phyloP scores from a whole-genome alignment of 306 rosid species.

The Cucurbita pepo region DNA sequence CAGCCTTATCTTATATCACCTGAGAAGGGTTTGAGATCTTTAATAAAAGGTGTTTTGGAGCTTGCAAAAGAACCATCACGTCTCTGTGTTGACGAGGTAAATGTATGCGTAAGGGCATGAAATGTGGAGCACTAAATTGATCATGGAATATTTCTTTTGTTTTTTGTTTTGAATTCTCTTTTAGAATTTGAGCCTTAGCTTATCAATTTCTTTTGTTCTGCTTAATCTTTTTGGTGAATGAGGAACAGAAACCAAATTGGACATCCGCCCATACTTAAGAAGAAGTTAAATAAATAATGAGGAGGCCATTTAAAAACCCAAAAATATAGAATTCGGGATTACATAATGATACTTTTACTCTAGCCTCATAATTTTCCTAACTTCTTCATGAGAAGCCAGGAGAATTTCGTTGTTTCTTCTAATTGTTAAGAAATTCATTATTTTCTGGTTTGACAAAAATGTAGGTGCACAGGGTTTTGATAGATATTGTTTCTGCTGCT shows the following conservation, averaged over 20 bases:
- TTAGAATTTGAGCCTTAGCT: not conserved
- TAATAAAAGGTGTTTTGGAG: conserved; percentile 91
- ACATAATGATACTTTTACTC: not conserved
- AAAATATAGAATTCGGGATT: not conserved
- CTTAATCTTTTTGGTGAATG: not conserved
- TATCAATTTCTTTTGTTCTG: not conserved
- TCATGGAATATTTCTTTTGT: not conserved
- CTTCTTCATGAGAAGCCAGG: not conserved
- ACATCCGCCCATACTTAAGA: not conserved
- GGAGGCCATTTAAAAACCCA: not conserved
- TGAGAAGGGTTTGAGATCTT: conserved; percentile 91
- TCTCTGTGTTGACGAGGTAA: conserved; percentile 98
- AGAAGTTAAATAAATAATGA: not conserved
- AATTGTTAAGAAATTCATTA: not conserved
- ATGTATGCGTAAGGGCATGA: not conserved
- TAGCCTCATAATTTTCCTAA: not conserved
- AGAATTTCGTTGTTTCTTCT: not conserved
- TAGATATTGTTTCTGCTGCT: conserved; percentile 73
- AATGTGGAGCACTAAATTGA: not conserved
- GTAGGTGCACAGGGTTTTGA: conserved; percentile 81
- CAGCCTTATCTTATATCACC: conserved; percentile 99
- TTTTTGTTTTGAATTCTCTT: not conserved
- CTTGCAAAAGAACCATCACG: conserved; percentile 97
- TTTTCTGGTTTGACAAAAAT: conserved; percentile 12
- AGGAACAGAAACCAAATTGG: not conserved